A percentile compares a stretch with the other conserved stretches of the same genome.
phyloP scores from a whole-genome alignment of 345 rosid species.

The Populus simonii region DNA sequence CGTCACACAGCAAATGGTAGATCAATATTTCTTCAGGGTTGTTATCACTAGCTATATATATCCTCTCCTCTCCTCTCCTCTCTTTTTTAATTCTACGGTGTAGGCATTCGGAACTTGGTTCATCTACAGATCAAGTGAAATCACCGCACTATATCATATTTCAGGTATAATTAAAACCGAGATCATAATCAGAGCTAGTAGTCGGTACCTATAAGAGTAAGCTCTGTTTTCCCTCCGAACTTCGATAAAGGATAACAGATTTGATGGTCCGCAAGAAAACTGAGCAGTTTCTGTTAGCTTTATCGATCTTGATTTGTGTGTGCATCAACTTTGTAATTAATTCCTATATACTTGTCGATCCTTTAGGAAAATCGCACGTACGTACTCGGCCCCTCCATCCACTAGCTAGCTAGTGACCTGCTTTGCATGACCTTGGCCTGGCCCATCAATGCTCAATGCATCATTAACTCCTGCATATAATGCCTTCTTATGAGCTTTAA shows the following conservation, averaged over 20 bases:
- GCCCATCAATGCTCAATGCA: slow-evolving; percentile 8
- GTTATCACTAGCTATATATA: neutral
- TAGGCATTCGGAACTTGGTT: too few relatives aligned
- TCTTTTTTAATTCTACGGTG: neutral
- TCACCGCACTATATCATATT: too few relatives aligned
- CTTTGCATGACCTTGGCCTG: slow-evolving; percentile 10
- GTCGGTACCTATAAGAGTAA: neutral
- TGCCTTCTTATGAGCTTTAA: slow-evolving; percentile 20
- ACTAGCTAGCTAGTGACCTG: slow-evolving; percentile 24
- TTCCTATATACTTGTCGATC: neutral
- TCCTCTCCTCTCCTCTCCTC: neutral
- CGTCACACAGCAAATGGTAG: neutral
- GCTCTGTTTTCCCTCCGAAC: neutral
- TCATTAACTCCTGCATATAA: slow-evolving; percentile 16
- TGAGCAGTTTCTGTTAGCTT: neutral
- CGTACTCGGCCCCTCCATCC: slow-evolving; percentile 47
- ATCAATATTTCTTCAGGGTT: neutral
- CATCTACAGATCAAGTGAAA: too few relatives aligned
- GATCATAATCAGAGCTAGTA: neutral
- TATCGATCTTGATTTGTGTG: neutral
- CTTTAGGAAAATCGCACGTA: slow-evolving; percentile 17
- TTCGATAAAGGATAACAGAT: slow-evolving; percentile 19
- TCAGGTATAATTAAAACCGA: neutral
- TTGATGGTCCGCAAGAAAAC: slow-evolving; percentile 11
- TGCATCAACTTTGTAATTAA: neutral